These are phyloP conservation scores for Phytopythium vexans DNA, from an alignment of 352 stramenopile species.

Conservation along the genomic window DNA sequence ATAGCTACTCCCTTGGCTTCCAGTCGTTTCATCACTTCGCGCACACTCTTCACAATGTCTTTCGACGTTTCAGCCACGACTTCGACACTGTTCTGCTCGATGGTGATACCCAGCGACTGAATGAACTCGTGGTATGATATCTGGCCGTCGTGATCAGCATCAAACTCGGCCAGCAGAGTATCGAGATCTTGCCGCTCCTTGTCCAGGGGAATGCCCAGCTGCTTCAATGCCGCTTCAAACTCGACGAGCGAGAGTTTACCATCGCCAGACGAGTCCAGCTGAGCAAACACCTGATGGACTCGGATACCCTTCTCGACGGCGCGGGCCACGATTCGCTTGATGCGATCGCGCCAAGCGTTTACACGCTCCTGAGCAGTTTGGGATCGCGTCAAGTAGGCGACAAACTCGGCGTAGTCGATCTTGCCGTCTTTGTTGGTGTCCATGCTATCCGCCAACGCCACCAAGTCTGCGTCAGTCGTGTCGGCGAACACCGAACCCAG, in stretches of 20 bases:
- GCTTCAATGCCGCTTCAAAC: conserved; percentile 42
- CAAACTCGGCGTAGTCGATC: conserved; percentile 44
- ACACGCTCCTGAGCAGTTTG: conserved; percentile 5
- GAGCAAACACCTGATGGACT: conserved; percentile 61
- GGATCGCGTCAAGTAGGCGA: conserved; percentile 20
- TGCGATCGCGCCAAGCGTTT: conserved; percentile 33
- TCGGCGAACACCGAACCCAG: conserved; percentile 44
- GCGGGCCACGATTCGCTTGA: conserved; percentile 47
- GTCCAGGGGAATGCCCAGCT: conserved; percentile 44
- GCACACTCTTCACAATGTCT: conserved; percentile 39
- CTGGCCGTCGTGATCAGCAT: conserved; percentile 50
- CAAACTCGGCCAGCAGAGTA: conserved; percentile 46
- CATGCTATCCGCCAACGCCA: conserved; percentile 24
- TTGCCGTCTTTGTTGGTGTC: conserved; percentile 47
- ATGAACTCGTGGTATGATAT: conserved; percentile 86
- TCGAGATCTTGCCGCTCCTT: conserved; percentile 29
- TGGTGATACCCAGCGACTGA: conserved; percentile 38
- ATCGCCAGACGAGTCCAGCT: conserved; percentile 60
- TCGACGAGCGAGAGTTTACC: conserved; percentile 55
- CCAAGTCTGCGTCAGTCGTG: conserved; percentile 35
- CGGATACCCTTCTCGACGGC: conserved; percentile 54
- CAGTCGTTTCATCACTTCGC: conserved; percentile 47
- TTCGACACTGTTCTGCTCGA: conserved; percentile 45
- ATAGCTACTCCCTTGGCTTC: conserved; percentile 46
- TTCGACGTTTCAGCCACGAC: conserved; percentile 34